Evolutionary conservation across 2,329 filamentous ascomycete genomes (phyloP).

Genomic region (Penicillium carneum): DNA sequence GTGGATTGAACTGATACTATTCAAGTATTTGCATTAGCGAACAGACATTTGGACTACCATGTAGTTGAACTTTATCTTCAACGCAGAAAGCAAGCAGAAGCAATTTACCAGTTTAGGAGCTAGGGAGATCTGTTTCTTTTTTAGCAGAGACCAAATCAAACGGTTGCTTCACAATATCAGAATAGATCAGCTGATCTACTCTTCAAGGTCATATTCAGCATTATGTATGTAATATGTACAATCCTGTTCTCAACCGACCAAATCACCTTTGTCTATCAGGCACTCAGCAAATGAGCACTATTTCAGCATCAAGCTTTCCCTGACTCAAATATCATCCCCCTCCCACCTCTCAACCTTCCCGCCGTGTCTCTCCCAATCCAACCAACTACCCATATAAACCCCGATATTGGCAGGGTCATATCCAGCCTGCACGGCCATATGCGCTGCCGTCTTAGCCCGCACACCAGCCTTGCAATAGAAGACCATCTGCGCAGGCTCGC

Average conservation of each 20-base stretch:
- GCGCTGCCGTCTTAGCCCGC: slow-evolving; percentile 77
- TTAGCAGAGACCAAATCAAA: not conserved
- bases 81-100: not conserved
- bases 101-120: not conserved
- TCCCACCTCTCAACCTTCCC: slow-evolving; percentile 66
- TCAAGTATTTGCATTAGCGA: not conserved
- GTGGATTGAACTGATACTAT: slow-evolving; percentile 23
- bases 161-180: not conserved
- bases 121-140: not conserved
- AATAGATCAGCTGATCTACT: not conserved
- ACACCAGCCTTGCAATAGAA: slow-evolving; percentile 96
- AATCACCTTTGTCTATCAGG: not conserved
- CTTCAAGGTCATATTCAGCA: not conserved
- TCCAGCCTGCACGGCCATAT: slow-evolving; percentile 76
- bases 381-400: slow-evolving; percentile 61
- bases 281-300: too few relatives aligned
- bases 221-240: slow-evolving; percentile 2
- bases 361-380: slow-evolving; percentile 80
- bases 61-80: not conserved
- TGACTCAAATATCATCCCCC: slow-evolving; percentile 34
- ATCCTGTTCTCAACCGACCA: not conserved
- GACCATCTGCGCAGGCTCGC: slow-evolving; percentile 59
- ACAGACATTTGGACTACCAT: not conserved
- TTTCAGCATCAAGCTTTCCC: not conserved
- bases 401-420: slow-evolving; percentile 69